These are phyloP conservation scores for Candida xiaguanensis DNA, from an alignment of 805 yeast genomes.

Conservation along the genomic window DNA sequence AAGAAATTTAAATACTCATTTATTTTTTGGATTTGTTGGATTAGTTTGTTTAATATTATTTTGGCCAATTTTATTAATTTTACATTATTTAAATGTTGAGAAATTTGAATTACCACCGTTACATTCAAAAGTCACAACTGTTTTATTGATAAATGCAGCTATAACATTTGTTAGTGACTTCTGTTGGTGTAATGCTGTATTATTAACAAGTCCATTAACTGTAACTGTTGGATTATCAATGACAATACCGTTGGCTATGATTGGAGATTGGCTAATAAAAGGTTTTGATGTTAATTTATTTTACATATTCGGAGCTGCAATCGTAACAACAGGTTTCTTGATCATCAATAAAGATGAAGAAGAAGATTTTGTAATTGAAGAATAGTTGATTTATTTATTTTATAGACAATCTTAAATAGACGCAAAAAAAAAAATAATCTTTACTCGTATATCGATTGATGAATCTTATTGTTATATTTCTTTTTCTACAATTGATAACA, in stretches of 20 bases:
- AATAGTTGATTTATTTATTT: background rate
- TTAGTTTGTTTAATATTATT: constrained; percentile 66
- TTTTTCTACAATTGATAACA: background rate
- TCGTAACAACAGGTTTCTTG: constrained; percentile 80
- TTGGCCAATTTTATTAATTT: constrained; percentile 77
- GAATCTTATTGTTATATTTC: background rate
- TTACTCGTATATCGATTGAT: too few relatives aligned
- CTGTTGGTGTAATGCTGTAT: constrained; percentile 94
- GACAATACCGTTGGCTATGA: constrained; percentile 92
- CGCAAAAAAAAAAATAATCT: background rate
- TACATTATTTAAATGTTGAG: constrained; percentile 66
- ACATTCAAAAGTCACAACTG: constrained; percentile 43
- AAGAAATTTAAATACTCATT: constrained; percentile 71
- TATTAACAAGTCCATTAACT: constrained; percentile 88
- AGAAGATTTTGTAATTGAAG: constrained; percentile 42
- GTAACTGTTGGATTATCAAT: constrained; percentile 93
- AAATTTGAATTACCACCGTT: constrained; percentile 63
- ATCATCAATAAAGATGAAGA: constrained; percentile 78
- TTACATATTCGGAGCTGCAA: constrained; percentile 74
- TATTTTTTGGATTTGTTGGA: constrained; percentile 95
- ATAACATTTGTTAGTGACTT: constrained; percentile 86
- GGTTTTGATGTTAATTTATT: constrained; percentile 55
- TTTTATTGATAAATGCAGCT: constrained; percentile 63
- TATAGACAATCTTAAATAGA: background rate
- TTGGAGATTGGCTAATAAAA: constrained; percentile 80